A percentile compares a stretch with the other conserved stretches of the same genome.
Evolutionary conservation across 2,329 filamentous ascomycete genomes (phyloP).

Genomic region (Fusarium caatingaense): DNA sequence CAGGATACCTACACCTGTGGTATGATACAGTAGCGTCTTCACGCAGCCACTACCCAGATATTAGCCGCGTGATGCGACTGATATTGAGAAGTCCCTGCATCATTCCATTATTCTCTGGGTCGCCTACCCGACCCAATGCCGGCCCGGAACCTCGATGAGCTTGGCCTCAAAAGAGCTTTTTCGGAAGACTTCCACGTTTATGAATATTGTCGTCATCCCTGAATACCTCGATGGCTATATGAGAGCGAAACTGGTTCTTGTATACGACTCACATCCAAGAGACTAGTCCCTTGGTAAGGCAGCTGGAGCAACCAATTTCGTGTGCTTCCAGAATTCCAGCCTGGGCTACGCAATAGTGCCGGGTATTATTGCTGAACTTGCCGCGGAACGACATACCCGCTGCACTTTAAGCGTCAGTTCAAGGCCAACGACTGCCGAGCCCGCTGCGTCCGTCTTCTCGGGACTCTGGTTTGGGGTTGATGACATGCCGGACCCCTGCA

Average conservation of each 20-base stretch:
- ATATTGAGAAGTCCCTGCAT: conserved; percentile 6
- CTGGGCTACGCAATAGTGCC: neutral
- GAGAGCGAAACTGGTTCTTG: neutral
- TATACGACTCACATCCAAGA: neutral
- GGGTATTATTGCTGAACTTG: conserved; percentile 2
- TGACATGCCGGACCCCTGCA: conserved; percentile 32
- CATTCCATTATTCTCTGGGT: neutral
- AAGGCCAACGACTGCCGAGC: conserved; percentile 29
- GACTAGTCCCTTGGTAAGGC: neutral
- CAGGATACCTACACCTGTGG: no score
- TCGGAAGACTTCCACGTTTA: neutral
- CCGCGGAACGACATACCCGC: conserved; percentile 5
- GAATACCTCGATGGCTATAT: neutral
- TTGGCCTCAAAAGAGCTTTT: neutral
- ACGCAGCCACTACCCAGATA: neutral
- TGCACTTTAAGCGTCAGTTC: conserved; percentile 3
- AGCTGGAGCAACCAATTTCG: neutral
- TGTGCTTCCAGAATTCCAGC: neutral
- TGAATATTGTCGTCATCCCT: neutral
- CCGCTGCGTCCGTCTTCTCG: conserved; percentile 19
- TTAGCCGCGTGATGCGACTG: conserved; percentile 29
- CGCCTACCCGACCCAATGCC: neutral
- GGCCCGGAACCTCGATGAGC: neutral
- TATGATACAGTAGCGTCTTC: conserved; percentile 9
- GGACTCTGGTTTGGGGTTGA: conserved; percentile 16